Percentiles rank a stretch among this genome's conserved stretches.
Conservation (phyloP, 176 grass and related monocot species). For the Eragrostis curvula region DNA sequence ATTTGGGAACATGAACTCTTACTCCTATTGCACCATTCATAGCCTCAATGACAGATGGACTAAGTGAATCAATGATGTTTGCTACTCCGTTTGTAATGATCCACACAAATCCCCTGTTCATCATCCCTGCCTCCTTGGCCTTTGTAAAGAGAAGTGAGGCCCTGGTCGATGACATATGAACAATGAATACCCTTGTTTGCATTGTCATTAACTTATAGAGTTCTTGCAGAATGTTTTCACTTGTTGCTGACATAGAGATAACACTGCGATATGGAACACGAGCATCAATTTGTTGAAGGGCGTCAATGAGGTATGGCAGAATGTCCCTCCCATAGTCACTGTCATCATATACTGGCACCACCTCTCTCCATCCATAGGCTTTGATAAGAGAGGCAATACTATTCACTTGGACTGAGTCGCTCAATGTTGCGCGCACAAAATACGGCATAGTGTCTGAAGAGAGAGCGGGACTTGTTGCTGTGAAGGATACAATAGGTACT, state of each 20-base stretch:
- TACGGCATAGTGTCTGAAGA: slow-evolving; percentile 32
- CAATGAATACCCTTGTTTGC: slow-evolving; percentile 59
- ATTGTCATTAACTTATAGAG: slow-evolving; percentile 52
- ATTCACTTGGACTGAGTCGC: slow-evolving; percentile 44
- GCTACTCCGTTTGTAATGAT: slow-evolving; percentile 58
- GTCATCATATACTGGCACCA: slow-evolving; percentile 56
- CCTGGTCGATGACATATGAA: slow-evolving; percentile 50
- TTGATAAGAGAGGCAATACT: slow-evolving; percentile 51
- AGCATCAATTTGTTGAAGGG: slow-evolving; percentile 44
- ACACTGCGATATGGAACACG: slow-evolving; percentile 46
- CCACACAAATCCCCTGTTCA: slow-evolving; percentile 59
- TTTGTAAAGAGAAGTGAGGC: slow-evolving; percentile 49
- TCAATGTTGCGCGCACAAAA: slow-evolving; percentile 57
- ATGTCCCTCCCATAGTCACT: slow-evolving; percentile 62
- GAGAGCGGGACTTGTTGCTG: slow-evolving; percentile 57
- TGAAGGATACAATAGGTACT: slow-evolving; percentile 63
- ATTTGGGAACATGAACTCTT: slow-evolving; percentile 33
- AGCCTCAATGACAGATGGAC: slow-evolving; percentile 17
- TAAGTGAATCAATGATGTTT: slow-evolving; percentile 44
- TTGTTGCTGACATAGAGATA: slow-evolving; percentile 38
- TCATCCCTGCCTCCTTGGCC: slow-evolving; percentile 59
- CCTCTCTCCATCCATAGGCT: slow-evolving; percentile 56
- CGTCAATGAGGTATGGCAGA: slow-evolving; percentile 59
- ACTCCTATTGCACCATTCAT: slow-evolving; percentile 62
- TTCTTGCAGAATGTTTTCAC: slow-evolving; percentile 27